phyloP scores from a whole-genome alignment of 2,329 filamentous ascomycete genomes.

The Grosmannia huntii region DNA sequence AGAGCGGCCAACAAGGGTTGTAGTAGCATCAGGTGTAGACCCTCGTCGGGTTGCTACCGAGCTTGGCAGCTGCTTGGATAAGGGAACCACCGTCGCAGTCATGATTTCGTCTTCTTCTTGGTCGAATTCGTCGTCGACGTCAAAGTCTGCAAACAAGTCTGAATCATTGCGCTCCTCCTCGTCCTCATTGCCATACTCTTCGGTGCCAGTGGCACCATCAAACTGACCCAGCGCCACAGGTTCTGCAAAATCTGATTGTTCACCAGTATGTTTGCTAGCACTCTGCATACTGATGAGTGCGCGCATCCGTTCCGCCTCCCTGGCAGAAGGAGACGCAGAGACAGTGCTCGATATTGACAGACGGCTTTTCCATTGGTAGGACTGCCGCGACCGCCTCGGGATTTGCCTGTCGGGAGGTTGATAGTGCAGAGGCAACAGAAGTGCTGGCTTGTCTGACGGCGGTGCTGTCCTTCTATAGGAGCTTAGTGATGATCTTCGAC shows the following conservation, averaged over 20 bases:
- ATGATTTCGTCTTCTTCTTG: conserved; percentile 5
- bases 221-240: neutral
- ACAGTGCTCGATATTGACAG: neutral
- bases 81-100: conserved; percentile 5
- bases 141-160: conserved; percentile 4
- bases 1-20: neutral
- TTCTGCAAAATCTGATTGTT: neutral
- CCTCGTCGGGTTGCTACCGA: neutral
- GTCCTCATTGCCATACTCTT: conserved; percentile 3
- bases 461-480: neutral
- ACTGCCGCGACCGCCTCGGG: too few relatives aligned
- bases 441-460: neutral
- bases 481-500: neutral
- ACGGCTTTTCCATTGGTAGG: neutral
- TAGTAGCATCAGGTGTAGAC: neutral
- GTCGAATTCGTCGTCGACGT: conserved; percentile 1
- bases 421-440: neutral
- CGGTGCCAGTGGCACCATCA: neutral
- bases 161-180: conserved; percentile 1
- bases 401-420: neutral
- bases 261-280: neutral
- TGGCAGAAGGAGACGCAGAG: neutral
- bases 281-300: neutral
- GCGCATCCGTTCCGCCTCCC: neutral
- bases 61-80: neutral